These are phyloP conservation scores for Saccharomyces uvarum DNA, from an alignment of 1,139 yeast genomes.

Conservation along the genomic window DNA sequence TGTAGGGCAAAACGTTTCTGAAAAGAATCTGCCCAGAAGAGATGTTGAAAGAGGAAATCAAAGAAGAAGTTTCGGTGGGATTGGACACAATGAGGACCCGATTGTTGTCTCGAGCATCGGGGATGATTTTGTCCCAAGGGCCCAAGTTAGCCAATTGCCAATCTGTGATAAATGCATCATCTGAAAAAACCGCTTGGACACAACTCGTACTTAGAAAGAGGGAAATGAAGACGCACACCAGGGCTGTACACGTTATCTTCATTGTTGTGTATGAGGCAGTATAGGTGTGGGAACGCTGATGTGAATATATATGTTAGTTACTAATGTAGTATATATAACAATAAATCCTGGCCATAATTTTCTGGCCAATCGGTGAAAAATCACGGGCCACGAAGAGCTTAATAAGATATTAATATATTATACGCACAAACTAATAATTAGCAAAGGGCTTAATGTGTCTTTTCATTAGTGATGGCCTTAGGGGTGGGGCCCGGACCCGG, in stretches of 20 bases:
- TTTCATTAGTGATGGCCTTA: not conserved
- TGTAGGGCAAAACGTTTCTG: not conserved
- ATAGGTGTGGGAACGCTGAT: not conserved
- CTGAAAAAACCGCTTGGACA: slow-evolving; percentile 28
- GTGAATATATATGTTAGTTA: not conserved
- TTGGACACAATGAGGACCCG: not conserved
- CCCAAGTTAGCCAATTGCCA: slow-evolving; percentile 26
- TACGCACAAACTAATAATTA: not conserved
- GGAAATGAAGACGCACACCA: not conserved
- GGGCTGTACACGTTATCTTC: not conserved
- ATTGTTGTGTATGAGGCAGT: not conserved
- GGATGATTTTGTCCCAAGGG: not conserved
- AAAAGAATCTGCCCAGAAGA: not conserved
- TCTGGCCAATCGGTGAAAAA: not conserved
- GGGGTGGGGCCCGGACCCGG: not conserved
- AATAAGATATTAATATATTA: not conserved
- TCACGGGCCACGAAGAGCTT: not conserved
- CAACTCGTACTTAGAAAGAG: not conserved
- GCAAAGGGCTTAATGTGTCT: not conserved
- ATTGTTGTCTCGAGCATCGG: not conserved
- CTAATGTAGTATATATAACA: not conserved
- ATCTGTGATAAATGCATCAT: slow-evolving; percentile 31
- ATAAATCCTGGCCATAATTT: not conserved
- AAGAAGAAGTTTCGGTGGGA: not conserved
- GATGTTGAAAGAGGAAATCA: not conserved